These are phyloP conservation scores for Pseudogymnoascus sp. DNA, from an alignment of 2,329 filamentous ascomycete genomes.

Conservation along the genomic window DNA sequence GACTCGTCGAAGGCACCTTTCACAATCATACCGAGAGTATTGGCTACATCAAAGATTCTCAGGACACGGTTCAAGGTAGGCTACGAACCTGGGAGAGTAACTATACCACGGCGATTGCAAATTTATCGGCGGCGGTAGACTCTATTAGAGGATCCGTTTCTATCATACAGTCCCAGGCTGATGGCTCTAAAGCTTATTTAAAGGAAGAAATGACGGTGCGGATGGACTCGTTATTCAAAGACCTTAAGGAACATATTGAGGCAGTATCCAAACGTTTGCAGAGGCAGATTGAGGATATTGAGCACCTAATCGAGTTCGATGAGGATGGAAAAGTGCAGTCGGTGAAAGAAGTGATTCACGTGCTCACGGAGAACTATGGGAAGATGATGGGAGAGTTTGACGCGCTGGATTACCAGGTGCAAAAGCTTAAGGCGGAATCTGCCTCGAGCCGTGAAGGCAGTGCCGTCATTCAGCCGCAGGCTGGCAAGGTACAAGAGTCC, in stretches of 20 bases:
- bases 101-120: not conserved
- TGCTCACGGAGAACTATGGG: not conserved
- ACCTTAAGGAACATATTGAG: not conserved
- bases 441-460: not conserved
- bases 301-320: not conserved
- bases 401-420: not conserved
- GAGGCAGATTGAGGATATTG: not conserved
- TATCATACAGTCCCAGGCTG: not conserved
- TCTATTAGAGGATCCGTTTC: not conserved
- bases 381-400: not conserved
- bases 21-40: not conserved
- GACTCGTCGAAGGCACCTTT: not conserved
- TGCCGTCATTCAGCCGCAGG: not conserved
- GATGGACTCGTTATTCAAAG: not conserved
- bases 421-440: not conserved
- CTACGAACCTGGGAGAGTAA: not conserved
- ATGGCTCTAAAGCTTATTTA: not conserved
- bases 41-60: not conserved
- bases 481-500: not conserved
- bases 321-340: conserved; percentile 1
- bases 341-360: not conserved
- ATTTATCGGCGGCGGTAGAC: not conserved
- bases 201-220: not conserved
- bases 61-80: not conserved
- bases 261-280: not conserved